Base-by-base conservation (phyloP, 2,329 filamentous ascomycete genomes). In the Colletotrichum tropicale region DNA sequence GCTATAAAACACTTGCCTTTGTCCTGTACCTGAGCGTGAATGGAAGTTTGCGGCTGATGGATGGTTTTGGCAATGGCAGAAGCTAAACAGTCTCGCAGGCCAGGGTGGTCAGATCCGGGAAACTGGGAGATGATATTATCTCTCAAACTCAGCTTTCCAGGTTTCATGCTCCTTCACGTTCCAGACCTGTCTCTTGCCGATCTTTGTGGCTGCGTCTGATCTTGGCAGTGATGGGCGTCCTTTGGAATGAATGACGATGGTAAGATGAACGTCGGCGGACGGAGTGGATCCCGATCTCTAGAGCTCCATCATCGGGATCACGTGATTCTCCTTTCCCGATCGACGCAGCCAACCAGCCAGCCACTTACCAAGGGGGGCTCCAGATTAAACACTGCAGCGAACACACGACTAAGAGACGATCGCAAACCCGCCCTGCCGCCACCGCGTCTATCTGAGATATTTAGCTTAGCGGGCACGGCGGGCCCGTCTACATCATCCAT, bases 281-380 rank as follows among this genome's bases (percentile, higher is more conserved):
- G 6, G 15, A 60, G 70, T 75, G 73, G 73, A 43, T 73, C 48
- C 70, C 70, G 69, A 73, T 67, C 62, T 43, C 30, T 58, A 34
- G 48, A 36, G n/a, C 30, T 4, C 28, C 18, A 26, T 21, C 12
- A 55, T 56, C 24, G 21, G 28, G 32, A 36, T 24, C 48, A 68
- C 66, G 34, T 68, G 48, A 56, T 68, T 16, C 21, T 56, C n/a
- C 66, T 32, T n/a, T 34, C 48, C 16, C 66, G 52, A 68, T 68
- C 66, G 52, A 55, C 28, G 16, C 16, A 9, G 21, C 43, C 48
- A 8, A 5, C 28, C 12, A n/a, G 43, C 48, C 43, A 36, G 65
- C 65, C 65, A 58, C 65, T 58, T 38, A 38, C 65, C 26, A 28
- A 38, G 8, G 48, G 48, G n/a, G 30, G 65, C n/a, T 67, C 65